Evolutionary conservation across 495 filamentous ascomycete species (phyloP), one percentile per base, ranked within the genome.

Genomic region (Neurospora tetraspora): DNA sequence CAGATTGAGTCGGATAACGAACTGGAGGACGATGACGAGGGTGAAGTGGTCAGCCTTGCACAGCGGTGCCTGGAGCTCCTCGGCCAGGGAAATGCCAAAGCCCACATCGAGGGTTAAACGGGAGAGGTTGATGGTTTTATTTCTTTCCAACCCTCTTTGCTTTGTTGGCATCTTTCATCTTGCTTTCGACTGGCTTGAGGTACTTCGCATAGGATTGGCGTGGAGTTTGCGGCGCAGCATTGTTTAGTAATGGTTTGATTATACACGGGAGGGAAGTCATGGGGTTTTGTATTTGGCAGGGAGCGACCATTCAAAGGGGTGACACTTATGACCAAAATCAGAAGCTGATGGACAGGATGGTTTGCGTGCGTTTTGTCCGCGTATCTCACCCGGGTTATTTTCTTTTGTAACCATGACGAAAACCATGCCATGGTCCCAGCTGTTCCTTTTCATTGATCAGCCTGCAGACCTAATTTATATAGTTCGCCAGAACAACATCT

Each of bases 1-100:
- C 93, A 92, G 76, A 86, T 97, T 75, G 95, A 97, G 77, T 95
- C 92, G 14, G 94, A 97, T 74, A 91, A 93, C 71, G 96, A 97
- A 71, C 91, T 93, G 43, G 90, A 88, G 37, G 94, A 97, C 75
- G 92, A 91, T 73, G 90, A 93, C 70, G 94, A 97, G 75, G 92
- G 92, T 20, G 96, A 99, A 81, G 94, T 98, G 39, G 92, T 98
- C 74, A 93, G 90, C 72, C 88, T 99, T 76, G 96, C 96, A 36
- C 91, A 94, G 70, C 89, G 94, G 69, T 98, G 92, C 81, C 84
- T 96, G 43, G 94, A 97, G 81, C 86, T 97, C 36, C 85, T 98
- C n/a, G 90, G 91, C 23, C 89, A 90, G 77, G 81, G 83, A 73
- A 79, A 75, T 74, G 79, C 81, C 16, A 88, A 88, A 79, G 82